phyloP scores from a whole-genome alignment of 352 stramenopile genomes.

The Pythium insidiosum region DNA sequence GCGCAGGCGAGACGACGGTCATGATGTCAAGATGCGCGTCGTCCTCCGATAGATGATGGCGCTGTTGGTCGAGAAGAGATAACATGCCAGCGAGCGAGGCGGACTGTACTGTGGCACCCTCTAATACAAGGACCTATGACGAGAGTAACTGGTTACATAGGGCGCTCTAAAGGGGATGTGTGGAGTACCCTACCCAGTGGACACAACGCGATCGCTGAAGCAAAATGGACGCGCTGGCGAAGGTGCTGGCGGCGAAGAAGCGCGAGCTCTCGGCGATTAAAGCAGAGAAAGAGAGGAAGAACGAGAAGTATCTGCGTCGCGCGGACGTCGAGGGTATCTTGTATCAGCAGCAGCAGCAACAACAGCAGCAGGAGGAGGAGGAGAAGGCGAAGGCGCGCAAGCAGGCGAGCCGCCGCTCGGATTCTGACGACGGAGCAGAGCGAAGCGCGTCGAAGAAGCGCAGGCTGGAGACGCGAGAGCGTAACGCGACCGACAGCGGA shows the following conservation, averaged over 20 bases:
- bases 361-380: conserved; percentile 9
- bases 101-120: no score
- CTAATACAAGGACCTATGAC: no score
- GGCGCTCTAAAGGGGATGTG: no score
- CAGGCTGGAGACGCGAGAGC: conserved; percentile 18
- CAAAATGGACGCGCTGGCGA: conserved; percentile 72
- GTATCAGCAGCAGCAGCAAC: conserved; percentile 15
- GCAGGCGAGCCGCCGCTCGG: no score
- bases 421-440: no score
- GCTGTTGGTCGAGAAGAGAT: neutral
- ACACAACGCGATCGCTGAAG: no score
- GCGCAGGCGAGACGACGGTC: neutral
- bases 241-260: conserved; percentile 79
- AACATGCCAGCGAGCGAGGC: no score
- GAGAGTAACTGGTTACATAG: no score
- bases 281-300: conserved; percentile 36
- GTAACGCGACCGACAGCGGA: neutral
- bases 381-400: neutral
- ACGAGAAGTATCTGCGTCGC: conserved; percentile 76
- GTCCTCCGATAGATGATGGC: no score
- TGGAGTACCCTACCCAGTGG: no score
- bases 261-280: conserved; percentile 51
- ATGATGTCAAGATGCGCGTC: neutral
- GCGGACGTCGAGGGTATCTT: conserved; percentile 64
- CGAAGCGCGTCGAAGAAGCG: conserved; percentile 42